Evolutionary conservation across 2,329 filamentous ascomycete species (phyloP).

Genomic region (Ploettnerulaceae sp.): DNA sequence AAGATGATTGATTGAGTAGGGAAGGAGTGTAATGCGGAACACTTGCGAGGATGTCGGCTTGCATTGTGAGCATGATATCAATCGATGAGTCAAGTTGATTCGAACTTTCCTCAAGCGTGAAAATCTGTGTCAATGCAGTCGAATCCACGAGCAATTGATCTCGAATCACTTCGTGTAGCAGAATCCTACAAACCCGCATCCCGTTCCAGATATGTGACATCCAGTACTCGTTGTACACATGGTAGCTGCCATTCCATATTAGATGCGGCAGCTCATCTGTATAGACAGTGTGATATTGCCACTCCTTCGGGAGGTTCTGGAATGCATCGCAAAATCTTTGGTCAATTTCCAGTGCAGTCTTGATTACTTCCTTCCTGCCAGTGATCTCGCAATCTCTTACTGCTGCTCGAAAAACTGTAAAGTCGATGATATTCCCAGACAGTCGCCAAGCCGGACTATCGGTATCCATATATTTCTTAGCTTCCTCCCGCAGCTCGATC

Average conservation of each 20-base stretch:
- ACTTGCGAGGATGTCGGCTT: conserved; percentile 27
- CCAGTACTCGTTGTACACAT: conserved; percentile 28
- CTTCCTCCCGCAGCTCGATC: conserved; percentile 43
- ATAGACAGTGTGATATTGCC: conserved; percentile 24
- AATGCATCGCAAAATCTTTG: conserved; percentile 17
- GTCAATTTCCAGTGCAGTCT: conserved; percentile 24
- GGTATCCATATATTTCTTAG: conserved; percentile 36
- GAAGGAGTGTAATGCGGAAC: conserved; percentile 24
- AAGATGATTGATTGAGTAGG: not conserved
- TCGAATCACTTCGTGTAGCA: conserved; percentile 26
- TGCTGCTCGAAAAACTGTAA: conserved; percentile 23
- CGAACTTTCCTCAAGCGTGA: conserved; percentile 14
- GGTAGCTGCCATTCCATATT: conserved; percentile 29
- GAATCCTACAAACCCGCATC: conserved; percentile 24
- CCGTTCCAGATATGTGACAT: conserved; percentile 30
- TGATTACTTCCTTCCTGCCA: conserved; percentile 20
- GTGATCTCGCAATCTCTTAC: conserved; percentile 33
- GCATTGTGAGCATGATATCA: conserved; percentile 18
- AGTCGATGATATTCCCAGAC: conserved; percentile 37
- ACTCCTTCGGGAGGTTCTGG: conserved; percentile 16
- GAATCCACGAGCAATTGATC: conserved; percentile 17
- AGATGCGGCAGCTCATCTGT: conserved; percentile 23
- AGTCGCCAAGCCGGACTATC: conserved; percentile 40
- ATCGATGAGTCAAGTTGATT: conserved; percentile 12
- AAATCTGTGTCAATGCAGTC: conserved; percentile 5